A percentile compares a stretch with the other conserved stretches of the same genome.
phyloP scores from a whole-genome alignment of 176 grass and related monocot genomes.

The Metroxylon sagu region DNA sequence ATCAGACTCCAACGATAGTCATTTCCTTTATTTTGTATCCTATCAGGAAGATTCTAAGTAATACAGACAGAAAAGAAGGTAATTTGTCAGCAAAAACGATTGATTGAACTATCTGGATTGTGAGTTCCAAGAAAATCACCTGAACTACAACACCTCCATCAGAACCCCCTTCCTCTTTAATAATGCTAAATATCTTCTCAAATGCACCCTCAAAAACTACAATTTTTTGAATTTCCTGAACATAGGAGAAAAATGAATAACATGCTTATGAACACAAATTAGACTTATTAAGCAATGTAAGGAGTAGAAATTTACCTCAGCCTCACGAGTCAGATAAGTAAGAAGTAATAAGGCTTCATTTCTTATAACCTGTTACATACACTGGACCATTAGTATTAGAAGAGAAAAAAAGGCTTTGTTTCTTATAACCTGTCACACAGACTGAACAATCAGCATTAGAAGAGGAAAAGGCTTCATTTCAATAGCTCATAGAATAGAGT shows the following conservation, averaged over 20 bases:
- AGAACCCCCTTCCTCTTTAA: constrained; percentile 90
- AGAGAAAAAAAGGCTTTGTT: constrained; percentile 58
- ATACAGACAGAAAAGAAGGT: no score
- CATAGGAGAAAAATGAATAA: constrained; percentile 9
- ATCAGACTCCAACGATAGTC: no score
- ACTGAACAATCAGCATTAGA: constrained; percentile 8
- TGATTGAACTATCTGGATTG: neutral
- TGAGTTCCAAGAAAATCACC: constrained; percentile 39
- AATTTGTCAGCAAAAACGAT: constrained; percentile 1
- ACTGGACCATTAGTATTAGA: constrained; percentile 8
- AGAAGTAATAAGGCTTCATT: constrained; percentile 97
- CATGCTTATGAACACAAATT: constrained; percentile 1
- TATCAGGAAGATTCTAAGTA: no score
- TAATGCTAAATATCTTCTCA: constrained; percentile 99
- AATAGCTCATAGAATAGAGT: no score
- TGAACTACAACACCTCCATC: constrained; percentile 99
- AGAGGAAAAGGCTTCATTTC: neutral
- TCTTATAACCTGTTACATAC: constrained; percentile 75
- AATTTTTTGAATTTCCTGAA: constrained; percentile 99
- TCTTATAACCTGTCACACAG: constrained; percentile 76
- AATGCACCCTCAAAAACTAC: constrained; percentile 95
- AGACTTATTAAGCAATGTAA: neutral
- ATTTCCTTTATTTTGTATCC: no score
- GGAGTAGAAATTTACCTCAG: constrained; percentile 41
- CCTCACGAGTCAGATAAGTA: constrained; percentile 91